phyloP scores from a whole-genome alignment of 1,284 basidiomycete species.

The Rhodotorula sp. region DNA sequence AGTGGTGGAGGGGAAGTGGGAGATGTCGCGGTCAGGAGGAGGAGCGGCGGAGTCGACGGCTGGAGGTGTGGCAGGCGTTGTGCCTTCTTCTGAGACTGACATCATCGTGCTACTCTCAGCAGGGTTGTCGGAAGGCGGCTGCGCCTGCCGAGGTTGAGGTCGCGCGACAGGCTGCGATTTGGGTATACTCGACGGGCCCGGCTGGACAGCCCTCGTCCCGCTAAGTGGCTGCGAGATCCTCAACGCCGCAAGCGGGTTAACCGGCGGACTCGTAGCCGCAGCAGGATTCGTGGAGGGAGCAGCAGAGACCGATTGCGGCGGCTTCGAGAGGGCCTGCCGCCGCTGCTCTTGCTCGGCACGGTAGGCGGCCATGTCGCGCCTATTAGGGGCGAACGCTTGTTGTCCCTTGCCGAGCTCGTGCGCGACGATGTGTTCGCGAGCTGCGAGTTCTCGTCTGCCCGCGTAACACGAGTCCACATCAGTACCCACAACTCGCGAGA shows the following conservation, averaged over 20 bases:
- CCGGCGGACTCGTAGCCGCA: not conserved
- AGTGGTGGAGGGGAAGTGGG: not conserved
- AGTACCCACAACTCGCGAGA: not conserved
- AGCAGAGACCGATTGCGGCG: not conserved
- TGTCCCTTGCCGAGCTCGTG: conserved; percentile 62
- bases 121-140: not conserved
- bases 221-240: conserved; percentile 22
- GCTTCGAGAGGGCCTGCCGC: conserved; percentile 16
- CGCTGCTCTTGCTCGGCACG: conserved; percentile 39
- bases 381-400: conserved; percentile 44
- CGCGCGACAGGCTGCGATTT: conserved; percentile 10
- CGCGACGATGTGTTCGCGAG: conserved; percentile 85
- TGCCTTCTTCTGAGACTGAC: not conserved
- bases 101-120: not conserved
- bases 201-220: conserved; percentile 18
- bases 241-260: conserved; percentile 24
- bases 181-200: conserved; percentile 1
- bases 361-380: conserved; percentile 44
- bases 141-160: not conserved
- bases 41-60: not conserved
- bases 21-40: not conserved
- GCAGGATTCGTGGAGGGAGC: not conserved
- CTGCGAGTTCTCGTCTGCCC: conserved; percentile 72
- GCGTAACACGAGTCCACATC: not conserved
- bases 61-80: not conserved